Conservation (phyloP, 306 rosid species). For the Mimosa pudica region DNA sequence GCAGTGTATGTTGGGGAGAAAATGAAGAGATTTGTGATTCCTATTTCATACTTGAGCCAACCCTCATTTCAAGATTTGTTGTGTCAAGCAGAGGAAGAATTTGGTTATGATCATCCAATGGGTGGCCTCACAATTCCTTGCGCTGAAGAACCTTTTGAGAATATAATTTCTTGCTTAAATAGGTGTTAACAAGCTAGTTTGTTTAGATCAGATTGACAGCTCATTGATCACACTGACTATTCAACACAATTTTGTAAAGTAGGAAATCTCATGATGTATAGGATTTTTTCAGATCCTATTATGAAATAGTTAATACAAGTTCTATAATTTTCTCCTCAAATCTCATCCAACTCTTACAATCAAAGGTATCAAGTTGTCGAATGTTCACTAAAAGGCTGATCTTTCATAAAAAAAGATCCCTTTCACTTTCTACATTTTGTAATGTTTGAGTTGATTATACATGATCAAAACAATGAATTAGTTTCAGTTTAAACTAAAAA, state of each 20-base stretch:
- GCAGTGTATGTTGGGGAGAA: constrained; percentile 52
- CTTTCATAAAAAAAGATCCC: not conserved
- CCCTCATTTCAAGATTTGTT: constrained; percentile 40
- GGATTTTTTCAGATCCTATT: not conserved
- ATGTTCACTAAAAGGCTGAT: not conserved
- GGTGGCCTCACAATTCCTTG: constrained; percentile 26
- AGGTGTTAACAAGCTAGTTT: no score
- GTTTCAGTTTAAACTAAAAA: no score
- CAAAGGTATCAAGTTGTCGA: not conserved
- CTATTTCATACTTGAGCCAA: constrained; percentile 38
- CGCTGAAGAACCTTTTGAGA: not conserved
- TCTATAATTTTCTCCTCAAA: not conserved
- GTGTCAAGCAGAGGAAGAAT: constrained; percentile 30
- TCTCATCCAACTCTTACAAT: not conserved
- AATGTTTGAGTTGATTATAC: not conserved
- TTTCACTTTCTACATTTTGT: not conserved
- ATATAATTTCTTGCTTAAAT: no score
- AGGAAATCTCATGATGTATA: not conserved
- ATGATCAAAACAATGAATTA: not conserved
- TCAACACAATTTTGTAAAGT: constrained; percentile 18
- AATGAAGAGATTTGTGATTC: constrained; percentile 46
- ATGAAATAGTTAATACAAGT: not conserved
- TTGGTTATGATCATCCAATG: constrained; percentile 12
- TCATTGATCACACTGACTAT: not conserved
- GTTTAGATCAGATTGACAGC: no score